Evolutionary conservation across 371 early-diverging fungal species (phyloP), one percentile per base, ranked within the genome.

Genomic region (Lichtheimia ramosa): DNA sequence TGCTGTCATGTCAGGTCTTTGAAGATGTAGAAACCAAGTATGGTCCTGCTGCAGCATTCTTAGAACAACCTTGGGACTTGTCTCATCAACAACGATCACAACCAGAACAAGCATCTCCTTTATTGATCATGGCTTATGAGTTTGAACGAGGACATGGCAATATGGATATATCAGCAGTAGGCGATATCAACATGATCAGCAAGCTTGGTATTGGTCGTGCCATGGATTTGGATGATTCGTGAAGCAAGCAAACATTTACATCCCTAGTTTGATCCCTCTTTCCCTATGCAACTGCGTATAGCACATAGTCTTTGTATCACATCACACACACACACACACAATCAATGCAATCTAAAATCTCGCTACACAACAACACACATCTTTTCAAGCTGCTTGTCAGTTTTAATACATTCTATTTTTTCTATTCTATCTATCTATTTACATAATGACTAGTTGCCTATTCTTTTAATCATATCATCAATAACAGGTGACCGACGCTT

Each of bases 61-160:
- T 48, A 18, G 48, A 57, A 25, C 61, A 58, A 25, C 64, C 64
- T 6, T 62, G 62, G 62, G 62, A 56, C n/a, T 15, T 40, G 52
- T 46, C 15, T 16, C 52, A 54, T 15, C 54, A 27, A 13, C 54
- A 46, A 16, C 59, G 34, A 18, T 41, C 18, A 21, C 42, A 8
- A 20, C 14, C 25, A 40, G 27, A 25, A 56, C 15, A 39, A 16
- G 18, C 58, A 25, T 27, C 75, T 0, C 77, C 79, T 10, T 53
- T 82, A 51, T 61, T 84, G 12, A 74, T 73, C 25, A 77, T 82
- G 70, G 63, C 73, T 3, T 84, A 74, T 57, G 83, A 82, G 46
- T 84, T 84, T 59, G 82, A 83, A 66, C 69, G 73, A 5, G 83
- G 83, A 1, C 66, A 69, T 20, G 83, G 85, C 0, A 64, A 68